These are phyloP conservation scores for Saccharomyces jurei DNA, from an alignment of 805 yeast genomes.

Conservation along the genomic window DNA sequence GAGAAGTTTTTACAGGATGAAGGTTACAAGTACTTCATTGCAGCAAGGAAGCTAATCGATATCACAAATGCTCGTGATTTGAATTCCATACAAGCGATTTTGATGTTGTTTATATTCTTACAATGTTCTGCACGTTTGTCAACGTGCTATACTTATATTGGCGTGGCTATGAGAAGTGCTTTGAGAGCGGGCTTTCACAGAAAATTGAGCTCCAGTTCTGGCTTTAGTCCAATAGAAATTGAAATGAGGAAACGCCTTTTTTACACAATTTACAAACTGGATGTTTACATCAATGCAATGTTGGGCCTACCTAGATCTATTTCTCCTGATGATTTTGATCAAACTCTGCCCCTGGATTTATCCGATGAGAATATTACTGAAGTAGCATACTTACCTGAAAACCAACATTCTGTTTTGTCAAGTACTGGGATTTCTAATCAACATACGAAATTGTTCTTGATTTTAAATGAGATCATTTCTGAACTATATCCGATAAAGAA, in stretches of 20 bases:
- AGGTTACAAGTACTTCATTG: conserved; percentile 77
- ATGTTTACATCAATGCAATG: conserved; percentile 82
- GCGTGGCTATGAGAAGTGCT: conserved; percentile 80
- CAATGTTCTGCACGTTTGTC: conserved; percentile 82
- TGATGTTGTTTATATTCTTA: conserved; percentile 76
- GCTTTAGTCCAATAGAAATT: conserved; percentile 59
- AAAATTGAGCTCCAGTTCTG: conserved; percentile 42
- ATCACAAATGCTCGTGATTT: conserved; percentile 80
- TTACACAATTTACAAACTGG: conserved; percentile 86
- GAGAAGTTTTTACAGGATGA: conserved; percentile 41
- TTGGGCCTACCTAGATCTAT: conserved; percentile 75
- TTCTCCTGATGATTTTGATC: conserved; percentile 78
- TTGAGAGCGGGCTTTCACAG: conserved; percentile 80
- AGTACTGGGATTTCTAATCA: conserved; percentile 62
- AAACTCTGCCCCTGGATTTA: conserved; percentile 72
- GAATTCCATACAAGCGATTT: conserved; percentile 75
- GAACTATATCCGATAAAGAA: conserved; percentile 55
- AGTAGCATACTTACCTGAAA: conserved; percentile 32
- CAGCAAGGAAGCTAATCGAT: conserved; percentile 77
- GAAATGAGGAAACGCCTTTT: conserved; percentile 82
- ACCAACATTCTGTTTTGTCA: conserved; percentile 23
- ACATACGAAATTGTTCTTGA: conserved; percentile 66
- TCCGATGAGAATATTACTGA: conserved; percentile 82
- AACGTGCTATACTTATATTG: conserved; percentile 85
- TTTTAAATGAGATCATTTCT: conserved; percentile 62